Evolutionary conservation across 1,284 basidiomycete species (phyloP), one percentile per base, ranked within the genome.

Genomic region (Cystobasidium sp.): DNA sequence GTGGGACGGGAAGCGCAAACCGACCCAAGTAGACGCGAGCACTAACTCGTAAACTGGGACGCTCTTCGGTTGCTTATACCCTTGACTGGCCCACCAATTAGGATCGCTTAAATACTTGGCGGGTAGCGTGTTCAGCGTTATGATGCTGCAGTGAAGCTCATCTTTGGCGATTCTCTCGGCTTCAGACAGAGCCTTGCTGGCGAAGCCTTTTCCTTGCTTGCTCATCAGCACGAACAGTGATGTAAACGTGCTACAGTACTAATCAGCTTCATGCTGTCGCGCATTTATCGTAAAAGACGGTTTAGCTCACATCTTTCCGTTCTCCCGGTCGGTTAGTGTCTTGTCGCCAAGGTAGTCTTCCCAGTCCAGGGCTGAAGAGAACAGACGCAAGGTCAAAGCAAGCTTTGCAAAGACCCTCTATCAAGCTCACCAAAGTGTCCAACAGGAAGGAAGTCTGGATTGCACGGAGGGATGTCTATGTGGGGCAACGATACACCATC

Each of bases 401-500:
- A 6, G 12, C n/a, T 44, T 2, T 14, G n/a, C 47, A n/a, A 43
- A 44, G 39, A n/a, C 12, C 37, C 10, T n/a, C 14, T 16, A 43
- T 12, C 18, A 12, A 4, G 10, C 64, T 66, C 39, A 66, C 64
- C 64, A 37, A 75, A 51, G 49, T 75, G 74, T n/a, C 74, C 74
- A n/a, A 69, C 68, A 6, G 74, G 74, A 12, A 49, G 55, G 43
- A 75, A 75, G 51, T 64, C 52, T 14, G 55, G 74, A 49, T 68
- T 56, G n/a, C 9, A 20, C 8, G 68, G 46, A 4, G 68, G 74
- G 14, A 67, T 10, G 10, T 47, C 56, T 18, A n/a, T 22, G 3
- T 41, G 56, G 39, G 49, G 20, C 43, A 20, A 24, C 24, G 14
- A 6, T 16, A n/a, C 47, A 20, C 12, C 22, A 7, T 53, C 43